Evolutionary conservation across 805 yeast genomes (phyloP).

Genomic region (Monosporozyma aquatica): DNA sequence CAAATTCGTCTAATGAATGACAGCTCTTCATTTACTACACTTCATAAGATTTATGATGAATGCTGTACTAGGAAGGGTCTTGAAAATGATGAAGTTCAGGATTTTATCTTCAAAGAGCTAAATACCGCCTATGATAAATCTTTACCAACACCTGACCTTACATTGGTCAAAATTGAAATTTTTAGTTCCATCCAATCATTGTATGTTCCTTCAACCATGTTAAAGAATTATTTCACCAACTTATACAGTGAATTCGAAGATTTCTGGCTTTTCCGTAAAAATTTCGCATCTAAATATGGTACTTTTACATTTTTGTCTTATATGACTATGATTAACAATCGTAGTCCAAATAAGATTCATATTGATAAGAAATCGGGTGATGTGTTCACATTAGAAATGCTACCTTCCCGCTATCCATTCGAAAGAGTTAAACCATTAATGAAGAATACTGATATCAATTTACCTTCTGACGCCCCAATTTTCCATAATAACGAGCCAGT

Average conservation of each 20-base stretch:
- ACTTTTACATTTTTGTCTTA: slow-evolving; percentile 86
- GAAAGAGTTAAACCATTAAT: slow-evolving; percentile 34
- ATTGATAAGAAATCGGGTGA: slow-evolving; percentile 75
- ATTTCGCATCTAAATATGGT: slow-evolving; percentile 90
- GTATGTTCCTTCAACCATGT: slow-evolving; percentile 74
- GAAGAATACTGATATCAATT: slow-evolving; percentile 30
- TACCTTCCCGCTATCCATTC: slow-evolving; percentile 70
- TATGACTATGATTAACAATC: slow-evolving; percentile 84
- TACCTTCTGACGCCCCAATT: slow-evolving; percentile 52
- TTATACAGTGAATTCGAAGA: slow-evolving; percentile 76
- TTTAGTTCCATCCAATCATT: slow-evolving; percentile 81
- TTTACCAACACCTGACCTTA: slow-evolving; percentile 83
- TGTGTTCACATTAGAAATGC: slow-evolving; percentile 91
- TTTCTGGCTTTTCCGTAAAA: slow-evolving; percentile 94
- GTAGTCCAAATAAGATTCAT: slow-evolving; percentile 90
- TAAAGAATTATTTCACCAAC: slow-evolving; percentile 66
- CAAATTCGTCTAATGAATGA: slow-evolving; percentile 90
- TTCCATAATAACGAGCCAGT: slow-evolving; percentile 88
- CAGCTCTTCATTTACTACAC: slow-evolving; percentile 55
- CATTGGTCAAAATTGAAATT: slow-evolving; percentile 85
- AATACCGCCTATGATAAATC: slow-evolving; percentile 91
- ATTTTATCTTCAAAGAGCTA: slow-evolving; percentile 74
- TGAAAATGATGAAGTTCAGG: slow-evolving; percentile 82
- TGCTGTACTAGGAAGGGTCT: slow-evolving; percentile 65
- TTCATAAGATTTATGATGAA: slow-evolving; percentile 81